phyloP scores from a whole-genome alignment of 192 early-diverging fungal species.

The Chytriomyces sp. region DNA sequence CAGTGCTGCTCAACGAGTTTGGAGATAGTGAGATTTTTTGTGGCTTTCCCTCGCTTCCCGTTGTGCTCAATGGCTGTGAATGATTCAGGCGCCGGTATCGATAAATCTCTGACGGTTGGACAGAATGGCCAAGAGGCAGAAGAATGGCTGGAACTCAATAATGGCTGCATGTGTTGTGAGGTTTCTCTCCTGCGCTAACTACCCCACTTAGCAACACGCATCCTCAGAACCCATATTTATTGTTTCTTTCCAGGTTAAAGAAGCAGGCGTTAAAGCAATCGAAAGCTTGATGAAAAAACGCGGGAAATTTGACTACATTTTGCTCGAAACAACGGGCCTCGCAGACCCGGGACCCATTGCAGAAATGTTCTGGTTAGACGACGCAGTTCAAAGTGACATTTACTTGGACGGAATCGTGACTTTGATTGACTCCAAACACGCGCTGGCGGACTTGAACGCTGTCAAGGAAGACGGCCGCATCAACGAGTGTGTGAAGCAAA shows the following conservation, averaged over 20 bases:
- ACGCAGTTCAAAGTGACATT: constrained; percentile 86
- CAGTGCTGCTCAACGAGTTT: constrained; percentile 99
- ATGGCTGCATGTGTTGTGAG: constrained; percentile 98
- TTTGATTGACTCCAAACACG: constrained; percentile 63
- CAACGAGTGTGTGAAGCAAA: constrained; percentile 82
- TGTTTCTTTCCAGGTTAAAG: constrained; percentile 56
- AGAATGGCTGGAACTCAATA: constrained; percentile 96
- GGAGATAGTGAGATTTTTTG: constrained; percentile 69
- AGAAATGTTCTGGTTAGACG: constrained; percentile 97
- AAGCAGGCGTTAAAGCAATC: constrained; percentile 92
- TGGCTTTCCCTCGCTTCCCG: background rate
- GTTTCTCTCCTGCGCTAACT: no score
- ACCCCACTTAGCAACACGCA: no score
- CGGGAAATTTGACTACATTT: constrained; percentile 93
- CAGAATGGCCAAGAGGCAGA: constrained; percentile 84
- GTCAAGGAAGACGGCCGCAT: constrained; percentile 62
- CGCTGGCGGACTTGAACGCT: constrained; percentile 51
- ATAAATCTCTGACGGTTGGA: constrained; percentile 85
- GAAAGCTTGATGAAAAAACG: constrained; percentile 91
- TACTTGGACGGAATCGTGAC: constrained; percentile 91
- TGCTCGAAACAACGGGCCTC: constrained; percentile 89
- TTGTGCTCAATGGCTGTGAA: background rate
- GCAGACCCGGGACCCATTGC: constrained; percentile 83
- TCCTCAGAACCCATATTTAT: no score
- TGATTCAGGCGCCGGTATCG: constrained; percentile 79